Base-by-base conservation (phyloP, 257 asterid species). In the Apocynum venetum region DNA sequence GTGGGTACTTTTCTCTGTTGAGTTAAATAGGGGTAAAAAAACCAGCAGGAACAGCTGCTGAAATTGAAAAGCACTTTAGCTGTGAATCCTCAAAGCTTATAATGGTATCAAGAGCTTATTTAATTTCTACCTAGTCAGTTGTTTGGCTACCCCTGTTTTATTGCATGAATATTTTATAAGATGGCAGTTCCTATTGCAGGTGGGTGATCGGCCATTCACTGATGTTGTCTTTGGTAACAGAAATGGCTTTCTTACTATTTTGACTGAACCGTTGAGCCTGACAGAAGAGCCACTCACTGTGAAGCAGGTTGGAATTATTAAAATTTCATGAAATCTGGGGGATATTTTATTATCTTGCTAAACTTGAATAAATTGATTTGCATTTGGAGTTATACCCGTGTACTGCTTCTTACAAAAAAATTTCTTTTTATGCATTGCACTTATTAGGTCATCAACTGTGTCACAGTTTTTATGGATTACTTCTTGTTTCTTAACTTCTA, bases 201-300 rank as follows among this genome's bases (percentile, higher is more conserved):
- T 93, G 83, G 99, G 97, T 82, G 99, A 96, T 84, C 91, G 98
- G 82, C 97, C 97, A 43, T 93, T 96, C 82, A 96, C 99, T 6
- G 98, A 93, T 80, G 86, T 96, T 71, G 92, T 90, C 79, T 96
- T 84, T 70, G 99, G 98, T 75, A 93, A 96, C 81, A 89, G 91
- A 82, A 91, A 96, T 79, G 93, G 93, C 0, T 93, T 93, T 81
- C 86, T 93, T 73, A 96, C 97, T 20, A 84, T 96, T 87, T 85
- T 96, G 76, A 96, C 97, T 43, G 87, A 93, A 82, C 97, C 98
- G 31, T 81, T 96, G 74, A 90, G 95, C 88, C 90, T 74, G 77
- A 84, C 83, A 14, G 93, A 89, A 88, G 99, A 96, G 79, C 95
- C 98, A 41, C 87, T 91, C 80, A 89, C 93, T 61, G 99, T 96